phyloP scores from a whole-genome alignment of 352 stramenopile species.

The Pythium myriotylum region DNA sequence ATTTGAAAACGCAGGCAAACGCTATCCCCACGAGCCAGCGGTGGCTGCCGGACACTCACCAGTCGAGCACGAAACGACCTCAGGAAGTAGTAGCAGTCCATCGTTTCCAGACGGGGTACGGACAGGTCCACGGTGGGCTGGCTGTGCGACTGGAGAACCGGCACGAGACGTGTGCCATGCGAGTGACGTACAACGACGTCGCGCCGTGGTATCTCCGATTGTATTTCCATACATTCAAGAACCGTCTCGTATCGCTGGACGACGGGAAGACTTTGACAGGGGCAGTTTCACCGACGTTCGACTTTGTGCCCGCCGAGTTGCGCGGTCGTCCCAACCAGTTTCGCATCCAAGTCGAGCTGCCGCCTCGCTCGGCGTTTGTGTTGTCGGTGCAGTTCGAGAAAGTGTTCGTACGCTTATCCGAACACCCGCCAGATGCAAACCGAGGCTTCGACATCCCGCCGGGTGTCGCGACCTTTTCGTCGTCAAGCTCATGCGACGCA shows the following conservation, averaged over 20 bases:
- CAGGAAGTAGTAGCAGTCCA: slow-evolving; percentile 52
- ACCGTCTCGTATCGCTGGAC: slow-evolving; percentile 15
- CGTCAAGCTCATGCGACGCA: background rate
- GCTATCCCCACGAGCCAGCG: slow-evolving; percentile 1
- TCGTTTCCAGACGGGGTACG: slow-evolving; percentile 77
- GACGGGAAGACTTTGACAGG: slow-evolving; percentile 17
- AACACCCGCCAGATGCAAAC: slow-evolving; percentile 86
- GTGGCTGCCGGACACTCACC: background rate
- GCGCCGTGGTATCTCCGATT: slow-evolving; percentile 82
- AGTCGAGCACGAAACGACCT: background rate
- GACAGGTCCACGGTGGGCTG: slow-evolving; percentile 74
- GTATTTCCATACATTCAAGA: slow-evolving; percentile 75
- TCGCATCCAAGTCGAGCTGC: slow-evolving; percentile 50
- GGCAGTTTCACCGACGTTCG: slow-evolving; percentile 25
- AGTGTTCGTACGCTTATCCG: slow-evolving; percentile 75
- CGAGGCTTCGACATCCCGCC: slow-evolving; percentile 83
- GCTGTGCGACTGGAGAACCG: slow-evolving; percentile 67
- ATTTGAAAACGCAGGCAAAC: background rate
- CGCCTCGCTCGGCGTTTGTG: slow-evolving; percentile 52
- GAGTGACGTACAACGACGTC: slow-evolving; percentile 71
- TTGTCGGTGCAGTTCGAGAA: slow-evolving; percentile 84
- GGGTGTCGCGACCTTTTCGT: slow-evolving; percentile 53
- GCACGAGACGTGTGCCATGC: slow-evolving; percentile 50
- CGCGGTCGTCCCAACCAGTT: slow-evolving; percentile 62
- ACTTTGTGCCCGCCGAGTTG: slow-evolving; percentile 66